Evolutionary conservation across 495 filamentous ascomycete species (phyloP).

Genomic region (Hapsidospora chrysogenum): DNA sequence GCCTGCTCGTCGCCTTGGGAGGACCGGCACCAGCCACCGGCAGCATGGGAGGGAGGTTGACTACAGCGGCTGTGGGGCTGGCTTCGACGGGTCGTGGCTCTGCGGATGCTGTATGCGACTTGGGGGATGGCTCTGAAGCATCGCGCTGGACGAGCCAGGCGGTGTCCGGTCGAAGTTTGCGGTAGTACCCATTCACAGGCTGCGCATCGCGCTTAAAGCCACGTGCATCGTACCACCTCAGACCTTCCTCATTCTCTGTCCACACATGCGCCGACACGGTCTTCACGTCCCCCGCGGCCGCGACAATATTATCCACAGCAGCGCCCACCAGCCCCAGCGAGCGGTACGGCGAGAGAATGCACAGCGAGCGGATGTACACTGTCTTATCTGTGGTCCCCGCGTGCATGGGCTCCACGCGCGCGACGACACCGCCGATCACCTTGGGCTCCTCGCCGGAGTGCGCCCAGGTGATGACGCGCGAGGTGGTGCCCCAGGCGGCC

Average conservation of each 20-base stretch:
- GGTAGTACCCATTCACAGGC: slow-evolving; percentile 64
- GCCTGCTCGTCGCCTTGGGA: not conserved
- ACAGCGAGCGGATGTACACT: slow-evolving; percentile 83
- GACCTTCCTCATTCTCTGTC: slow-evolving; percentile 72
- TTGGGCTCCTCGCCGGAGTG: slow-evolving; percentile 27
- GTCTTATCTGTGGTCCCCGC: slow-evolving; percentile 12
- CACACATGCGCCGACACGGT: slow-evolving; percentile 78
- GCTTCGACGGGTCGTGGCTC: slow-evolving; percentile 4
- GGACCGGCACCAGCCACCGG: not conserved
- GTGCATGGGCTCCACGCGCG: slow-evolving; percentile 47
- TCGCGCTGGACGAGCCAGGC: slow-evolving; percentile 53
- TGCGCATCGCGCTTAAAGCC: slow-evolving; percentile 45
- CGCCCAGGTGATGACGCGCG: slow-evolving; percentile 51
- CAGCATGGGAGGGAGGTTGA: slow-evolving; percentile 11
- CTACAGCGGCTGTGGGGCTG: slow-evolving; percentile 13
- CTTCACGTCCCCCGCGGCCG: slow-evolving; percentile 20
- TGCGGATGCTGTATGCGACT: not conserved
- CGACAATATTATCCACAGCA: slow-evolving; percentile 43
- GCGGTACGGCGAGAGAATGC: slow-evolving; percentile 70
- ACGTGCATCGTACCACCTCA: slow-evolving; percentile 73
- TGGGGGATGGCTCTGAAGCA: slow-evolving; percentile 5
- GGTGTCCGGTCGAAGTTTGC: slow-evolving; percentile 60
- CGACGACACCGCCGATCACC: slow-evolving; percentile 71
- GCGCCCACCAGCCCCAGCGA: slow-evolving; percentile 60
- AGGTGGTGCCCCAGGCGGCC: slow-evolving; percentile 46